phyloP scores from a whole-genome alignment of 2,329 filamentous ascomycete genomes.

The Fusarium praegraminearum region DNA sequence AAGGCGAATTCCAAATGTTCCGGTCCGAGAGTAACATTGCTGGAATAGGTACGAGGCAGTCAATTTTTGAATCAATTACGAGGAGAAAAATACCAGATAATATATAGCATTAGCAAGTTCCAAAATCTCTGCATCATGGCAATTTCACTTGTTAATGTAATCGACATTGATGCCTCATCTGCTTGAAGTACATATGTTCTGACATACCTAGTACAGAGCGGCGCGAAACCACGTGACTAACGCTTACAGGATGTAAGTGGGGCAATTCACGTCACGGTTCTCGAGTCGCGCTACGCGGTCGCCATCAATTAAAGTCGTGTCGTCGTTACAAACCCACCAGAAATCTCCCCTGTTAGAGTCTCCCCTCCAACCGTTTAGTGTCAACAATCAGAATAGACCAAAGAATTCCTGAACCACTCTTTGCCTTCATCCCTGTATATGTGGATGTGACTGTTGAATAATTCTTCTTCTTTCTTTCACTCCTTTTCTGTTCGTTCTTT shows the following conservation, averaged over 20 bases:
- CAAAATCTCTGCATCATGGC: not conserved
- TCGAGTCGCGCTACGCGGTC: conserved; percentile 50
- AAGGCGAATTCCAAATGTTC: not conserved
- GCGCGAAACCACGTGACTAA: conserved; percentile 50
- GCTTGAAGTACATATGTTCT: not conserved
- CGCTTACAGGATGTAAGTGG: conserved; percentile 37
- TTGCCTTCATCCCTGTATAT: conserved; percentile 25
- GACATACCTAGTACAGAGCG: not conserved
- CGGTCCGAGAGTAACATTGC: not conserved
- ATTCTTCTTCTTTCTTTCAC: not conserved
- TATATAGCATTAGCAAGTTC: not conserved
- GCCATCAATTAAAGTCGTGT: conserved; percentile 50
- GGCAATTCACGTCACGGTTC: conserved; percentile 54
- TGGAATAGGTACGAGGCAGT: not conserved
- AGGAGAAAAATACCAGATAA: not conserved
- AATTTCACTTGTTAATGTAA: not conserved
- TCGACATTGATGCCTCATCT: not conserved
- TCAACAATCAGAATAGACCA: conserved; percentile 37
- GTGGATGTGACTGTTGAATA: conserved; percentile 14
- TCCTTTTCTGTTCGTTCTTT: conserved; percentile 10
- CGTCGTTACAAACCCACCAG: conserved; percentile 33
- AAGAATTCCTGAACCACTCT: conserved; percentile 14
- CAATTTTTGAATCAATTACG: not conserved
- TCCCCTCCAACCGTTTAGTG: conserved; percentile 27
- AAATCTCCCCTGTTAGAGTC: conserved; percentile 32